These are phyloP conservation scores for Cairneyella variabilis DNA, from an alignment of 495 filamentous ascomycete genomes.

Conservation along the genomic window DNA sequence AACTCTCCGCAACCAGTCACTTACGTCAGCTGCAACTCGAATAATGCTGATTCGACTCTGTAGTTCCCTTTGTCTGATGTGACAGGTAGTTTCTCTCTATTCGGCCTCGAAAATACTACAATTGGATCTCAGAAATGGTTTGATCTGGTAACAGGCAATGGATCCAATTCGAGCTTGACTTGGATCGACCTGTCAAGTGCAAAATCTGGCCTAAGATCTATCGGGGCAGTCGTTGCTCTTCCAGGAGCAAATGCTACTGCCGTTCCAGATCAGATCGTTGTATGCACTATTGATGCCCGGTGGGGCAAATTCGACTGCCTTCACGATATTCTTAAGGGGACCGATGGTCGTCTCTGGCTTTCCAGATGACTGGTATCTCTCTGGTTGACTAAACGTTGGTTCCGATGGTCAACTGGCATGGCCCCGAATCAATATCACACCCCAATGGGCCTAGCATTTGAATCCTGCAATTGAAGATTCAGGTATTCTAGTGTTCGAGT, in stretches of 20 bases:
- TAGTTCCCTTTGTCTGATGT: conserved; percentile 3
- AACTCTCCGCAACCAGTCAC: conserved; percentile 6
- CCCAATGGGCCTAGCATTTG: conserved; percentile 4
- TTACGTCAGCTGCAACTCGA: conserved; percentile 5
- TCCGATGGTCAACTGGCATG: background rate
- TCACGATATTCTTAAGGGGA: background rate
- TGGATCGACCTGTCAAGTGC: conserved; percentile 12
- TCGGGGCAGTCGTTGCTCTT: conserved; percentile 12
- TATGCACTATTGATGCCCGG: conserved; percentile 16
- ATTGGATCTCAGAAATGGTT: conserved; percentile 8
- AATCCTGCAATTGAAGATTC: background rate
- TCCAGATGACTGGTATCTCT: background rate
- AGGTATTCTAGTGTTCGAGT: conserved; percentile 1
- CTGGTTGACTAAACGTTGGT: background rate
- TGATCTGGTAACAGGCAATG: conserved; percentile 3
- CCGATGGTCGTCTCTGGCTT: conserved; percentile 6
- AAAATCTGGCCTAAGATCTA: background rate
- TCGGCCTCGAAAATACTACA: background rate
- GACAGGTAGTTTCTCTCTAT: background rate
- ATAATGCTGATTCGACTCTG: background rate
- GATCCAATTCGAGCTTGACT: background rate
- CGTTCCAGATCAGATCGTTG: background rate
- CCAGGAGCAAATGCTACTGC: background rate
- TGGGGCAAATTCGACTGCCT: conserved; percentile 14
- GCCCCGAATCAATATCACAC: conserved; percentile 7